These are phyloP conservation scores for Prosopis cineraria DNA, from an alignment of 306 rosid species.

Conservation along the genomic window DNA sequence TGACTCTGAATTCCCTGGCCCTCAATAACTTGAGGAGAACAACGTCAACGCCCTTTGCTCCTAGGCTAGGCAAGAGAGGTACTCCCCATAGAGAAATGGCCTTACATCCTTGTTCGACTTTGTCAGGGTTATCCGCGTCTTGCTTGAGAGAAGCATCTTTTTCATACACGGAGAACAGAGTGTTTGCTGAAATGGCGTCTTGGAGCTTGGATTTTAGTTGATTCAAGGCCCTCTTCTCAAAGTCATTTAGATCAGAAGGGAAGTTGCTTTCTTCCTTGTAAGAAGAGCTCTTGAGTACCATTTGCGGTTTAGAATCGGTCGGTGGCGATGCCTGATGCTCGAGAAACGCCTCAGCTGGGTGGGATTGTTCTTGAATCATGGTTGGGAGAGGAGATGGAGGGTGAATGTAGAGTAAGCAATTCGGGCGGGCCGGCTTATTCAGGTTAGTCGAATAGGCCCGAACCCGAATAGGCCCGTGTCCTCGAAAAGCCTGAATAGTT, in stretches of 20 bases:
- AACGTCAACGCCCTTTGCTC: conserved; percentile 41
- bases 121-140: neutral
- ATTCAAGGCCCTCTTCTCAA: conserved; percentile 45
- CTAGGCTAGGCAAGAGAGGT: conserved; percentile 46
- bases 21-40: conserved; percentile 51
- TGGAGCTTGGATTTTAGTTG: conserved; percentile 50
- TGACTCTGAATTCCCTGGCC: conserved; percentile 55
- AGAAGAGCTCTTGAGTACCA: conserved; percentile 43
- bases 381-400: conserved; percentile 32
- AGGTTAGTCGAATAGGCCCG: too few species aligned
- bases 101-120: neutral
- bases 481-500: too few species aligned
- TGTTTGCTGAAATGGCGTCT: conserved; percentile 30
- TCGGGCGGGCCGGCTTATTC: too few species aligned
- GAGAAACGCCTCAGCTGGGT: conserved; percentile 25
- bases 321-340: conserved; percentile 13
- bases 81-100: conserved; percentile 53
- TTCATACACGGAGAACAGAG: neutral
- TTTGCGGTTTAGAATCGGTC: conserved; percentile 23
- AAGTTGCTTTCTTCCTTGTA: conserved; percentile 53
- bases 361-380: conserved; percentile 36
- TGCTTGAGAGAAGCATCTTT: neutral
- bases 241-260: conserved; percentile 52
- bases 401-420: too few species aligned
- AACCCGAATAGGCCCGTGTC: too few species aligned